Base-by-base conservation (phyloP, 768 basidiomycete genomes). In the Chalciporus pseudorubinellus region DNA sequence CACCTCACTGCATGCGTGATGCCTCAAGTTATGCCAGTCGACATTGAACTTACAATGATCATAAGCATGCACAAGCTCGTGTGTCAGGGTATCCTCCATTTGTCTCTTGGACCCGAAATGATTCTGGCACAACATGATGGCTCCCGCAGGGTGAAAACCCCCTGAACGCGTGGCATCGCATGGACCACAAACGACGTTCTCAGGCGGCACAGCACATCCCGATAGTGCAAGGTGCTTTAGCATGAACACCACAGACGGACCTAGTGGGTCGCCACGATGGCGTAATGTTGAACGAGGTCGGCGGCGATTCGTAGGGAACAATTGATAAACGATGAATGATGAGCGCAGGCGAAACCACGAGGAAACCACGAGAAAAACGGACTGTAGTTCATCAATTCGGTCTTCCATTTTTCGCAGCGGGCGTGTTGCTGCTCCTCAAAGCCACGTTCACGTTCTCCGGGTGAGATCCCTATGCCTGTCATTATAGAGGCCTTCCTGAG, bases 1-100 rank as follows among this genome's bases (percentile, higher is more conserved):
- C 57, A 95, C 95, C 82, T 98, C 95, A 63, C 89, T 93, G 68
- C 97, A 99, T 3, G 95, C 97, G 66, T 97, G 93, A 73, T 97
- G 94, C 51, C 92, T 74, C 50, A 98, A 65, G 70, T 98, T 89
- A 42, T 69, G 70, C 94, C 92, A 97, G 67, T 97, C 84, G 1
- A 97, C 89, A 55, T 92, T 90, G 74, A 98, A 98, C 69, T 84
- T 84, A 71, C 91, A 89, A 56, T 95, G 90, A 68, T 99, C 97
- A 66, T 90, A 98, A 80, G 93, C 85, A 65, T 98, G 97, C 21
- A 98, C 72, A 41, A 98, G 80, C 66, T 99, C 97, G 63, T 99
- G 97, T 19, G 89, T 80, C 29, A 99, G 74, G 26, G 95, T 95
- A 62, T 92, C 83, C 69, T 98, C 94, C 88, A 95, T 87, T 60